Base-by-base conservation (phyloP, 2,329 filamentous ascomycete species). In the Alternaria solani region DNA sequence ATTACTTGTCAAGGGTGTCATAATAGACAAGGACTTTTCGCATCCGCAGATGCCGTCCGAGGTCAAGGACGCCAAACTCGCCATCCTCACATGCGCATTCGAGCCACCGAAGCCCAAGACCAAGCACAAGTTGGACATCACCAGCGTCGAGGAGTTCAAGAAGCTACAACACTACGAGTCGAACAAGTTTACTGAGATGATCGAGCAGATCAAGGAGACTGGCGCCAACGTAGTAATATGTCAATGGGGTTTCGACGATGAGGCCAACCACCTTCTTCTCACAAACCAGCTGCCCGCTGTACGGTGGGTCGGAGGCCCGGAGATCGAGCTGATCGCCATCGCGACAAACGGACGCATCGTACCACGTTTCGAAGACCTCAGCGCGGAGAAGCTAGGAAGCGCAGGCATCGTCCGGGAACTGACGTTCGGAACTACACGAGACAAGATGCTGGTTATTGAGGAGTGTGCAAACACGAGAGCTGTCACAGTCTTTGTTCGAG, bases 371-470 rank as follows among this genome's bases (percentile, higher is more conserved):
- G 95, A 98, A 81, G 95, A 99, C 75, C 84, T 99, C 68, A 95
- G 88, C 72, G 81, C 92, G 6, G 92, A 93, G 77, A 99, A 99
- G 86, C 88, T 99, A 46, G 95, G 95, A 64, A 90, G 83, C 25
- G 95, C 95, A 23, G 95, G 95, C 61, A 82, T 96, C 48, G 95
- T 99, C 60, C 87, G 93, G 67, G 94, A 99, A 81, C 93, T 99
- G 91, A 91, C 88, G 28, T 99, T 99, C 75, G 95, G 95, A 73
- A 99, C 95, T 2, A 99, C 95, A 43, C 88, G 95, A 75, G 95
- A 99, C 82, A 98, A 99, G 88, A 99, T 99, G 95, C 85, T 99
- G 72, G 92, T 99, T 58, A 99, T 99, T 72, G 96, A 99, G 83
- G 95, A 99, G 82, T 99, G 95, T 78, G 95, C 96, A 75, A 99